Evolutionary conservation across 805 yeast genomes (phyloP).

Genomic region (Pichia paraexigua): DNA sequence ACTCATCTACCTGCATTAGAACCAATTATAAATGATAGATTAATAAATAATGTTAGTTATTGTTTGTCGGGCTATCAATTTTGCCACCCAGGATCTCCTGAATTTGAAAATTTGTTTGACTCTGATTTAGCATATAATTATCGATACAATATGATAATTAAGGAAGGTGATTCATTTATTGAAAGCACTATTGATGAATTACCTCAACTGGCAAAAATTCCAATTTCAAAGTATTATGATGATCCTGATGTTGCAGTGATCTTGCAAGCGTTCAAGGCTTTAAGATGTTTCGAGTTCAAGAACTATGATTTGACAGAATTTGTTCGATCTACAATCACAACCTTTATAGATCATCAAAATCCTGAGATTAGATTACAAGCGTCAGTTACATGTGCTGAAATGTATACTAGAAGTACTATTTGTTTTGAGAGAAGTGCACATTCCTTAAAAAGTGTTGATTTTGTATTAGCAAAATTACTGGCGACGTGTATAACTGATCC

Average conservation of each 20-base stretch:
- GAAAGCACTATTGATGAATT: constrained; percentile 14
- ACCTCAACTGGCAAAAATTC: constrained; percentile 16
- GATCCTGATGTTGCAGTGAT: constrained; percentile 37
- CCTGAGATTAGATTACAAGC: constrained; percentile 78
- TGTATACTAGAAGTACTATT: constrained; percentile 75
- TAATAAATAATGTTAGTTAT: constrained; percentile 62
- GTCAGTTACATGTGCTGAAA: constrained; percentile 70
- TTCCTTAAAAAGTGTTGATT: constrained; percentile 75
- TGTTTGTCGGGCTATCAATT: constrained; percentile 77
- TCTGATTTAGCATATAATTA: constrained; percentile 65
- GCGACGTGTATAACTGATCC: constrained; percentile 87
- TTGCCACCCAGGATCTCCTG: constrained; percentile 81
- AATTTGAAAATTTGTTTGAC: constrained; percentile 50
- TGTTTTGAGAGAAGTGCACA: constrained; percentile 74
- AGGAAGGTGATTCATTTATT: constrained; percentile 47
- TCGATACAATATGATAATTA: constrained; percentile 62
- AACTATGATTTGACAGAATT: constrained; percentile 78
- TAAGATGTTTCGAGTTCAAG: constrained; percentile 66
- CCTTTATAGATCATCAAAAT: constrained; percentile 73
- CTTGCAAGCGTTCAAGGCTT: constrained; percentile 70
- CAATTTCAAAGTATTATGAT: constrained; percentile 18
- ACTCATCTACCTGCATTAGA: constrained; percentile 74
- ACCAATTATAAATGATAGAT: constrained; percentile 59
- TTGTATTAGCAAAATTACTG: constrained; percentile 72
- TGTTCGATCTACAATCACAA: constrained; percentile 75